Base-by-base conservation (phyloP, 345 rosid genomes). In the Hibiscus mutabilis region DNA sequence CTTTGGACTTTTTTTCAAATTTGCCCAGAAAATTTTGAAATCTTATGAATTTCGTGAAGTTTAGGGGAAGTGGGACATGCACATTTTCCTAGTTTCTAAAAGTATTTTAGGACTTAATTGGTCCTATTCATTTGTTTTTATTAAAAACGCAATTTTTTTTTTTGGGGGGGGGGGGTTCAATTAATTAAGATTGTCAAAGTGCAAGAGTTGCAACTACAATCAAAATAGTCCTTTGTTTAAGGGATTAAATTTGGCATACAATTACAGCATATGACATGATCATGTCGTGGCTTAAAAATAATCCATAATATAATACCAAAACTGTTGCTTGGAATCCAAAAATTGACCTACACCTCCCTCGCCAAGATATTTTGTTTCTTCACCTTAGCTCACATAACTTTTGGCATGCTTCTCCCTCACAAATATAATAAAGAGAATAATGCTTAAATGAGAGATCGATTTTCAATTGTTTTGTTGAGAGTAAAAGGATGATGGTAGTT, bases 291-390 rank as follows among this genome's bases (percentile, higher is more conserved):
- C 14, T 46, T 46, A 66, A 14, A 44, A 12, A 46, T 6, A 7
- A 47, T 5, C 53, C 14, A 25, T 51, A 31, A 70, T 25, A 59
- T 58, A 59, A 15, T n/a, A 70, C 33, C 25, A 5, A 5, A 70
- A 71, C 57, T 57, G 13, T 71, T 46, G 74, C 66, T 60, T 71
- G 58, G 27, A 71, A 42, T 46, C n/a, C 37, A 60, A 59, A 71
- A 22, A 2, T 29, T 42, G 67, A 15, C 65, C 61, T 47, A 61
- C 69, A 51, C 31, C 19, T 27, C n/a, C 35, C 13, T 3, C 2
- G 14, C 29, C 0, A 71, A 44, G 33, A 21, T 61, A 42, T 24
- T 58, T 24, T 55, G 51, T 33, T 55, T 35, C 51, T 33, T 69
- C 51, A 69, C 73, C 73, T 46, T 59, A 7, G n/a, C 5, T n/a